These are phyloP conservation scores for Candida verbasci DNA, from an alignment of 805 yeast genomes.

Conservation along the genomic window DNA sequence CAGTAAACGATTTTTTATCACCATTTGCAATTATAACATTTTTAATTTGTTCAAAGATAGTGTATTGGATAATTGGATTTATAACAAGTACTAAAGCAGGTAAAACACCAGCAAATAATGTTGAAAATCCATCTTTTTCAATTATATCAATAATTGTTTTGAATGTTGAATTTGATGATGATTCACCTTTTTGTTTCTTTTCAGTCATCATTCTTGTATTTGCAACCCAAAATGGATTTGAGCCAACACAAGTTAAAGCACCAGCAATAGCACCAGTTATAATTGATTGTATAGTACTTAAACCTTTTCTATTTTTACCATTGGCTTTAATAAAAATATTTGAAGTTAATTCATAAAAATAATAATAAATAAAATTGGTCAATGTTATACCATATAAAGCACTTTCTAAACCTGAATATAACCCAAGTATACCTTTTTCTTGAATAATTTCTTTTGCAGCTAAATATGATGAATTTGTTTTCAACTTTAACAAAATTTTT, in stretches of 20 bases:
- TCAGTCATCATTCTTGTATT: conserved; percentile 82
- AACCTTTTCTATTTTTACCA: conserved; percentile 25
- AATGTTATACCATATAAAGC: conserved; percentile 83
- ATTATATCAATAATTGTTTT: conserved; percentile 58
- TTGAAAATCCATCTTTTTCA: conserved; percentile 63
- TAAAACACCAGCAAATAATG: conserved; percentile 78
- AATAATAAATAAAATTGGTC: conserved; percentile 86
- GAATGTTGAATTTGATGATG: conserved; percentile 39
- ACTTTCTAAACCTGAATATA: conserved; percentile 83
- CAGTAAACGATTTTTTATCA: conserved; percentile 48
- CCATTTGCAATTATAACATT: conserved; percentile 55
- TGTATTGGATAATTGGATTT: conserved; percentile 90
- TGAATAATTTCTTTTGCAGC: conserved; percentile 41
- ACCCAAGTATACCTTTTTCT: conserved; percentile 61
- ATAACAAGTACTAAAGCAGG: conserved; percentile 85
- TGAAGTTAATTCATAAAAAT: conserved; percentile 75
- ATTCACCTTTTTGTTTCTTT: conserved; percentile 19
- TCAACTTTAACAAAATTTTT: conserved; percentile 11
- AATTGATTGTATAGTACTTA: conserved; percentile 65
- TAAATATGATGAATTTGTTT: conserved; percentile 12
- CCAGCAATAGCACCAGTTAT: conserved; percentile 85
- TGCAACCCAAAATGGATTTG: conserved; percentile 94
- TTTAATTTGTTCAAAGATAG: conserved; percentile 83
- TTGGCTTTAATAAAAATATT: conserved; percentile 35
- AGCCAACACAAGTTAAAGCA: conserved; percentile 69